Evolutionary conservation across 2,329 filamentous ascomycete species (phyloP), one percentile per base, ranked within the genome.

Genomic region (Onygena corvina): DNA sequence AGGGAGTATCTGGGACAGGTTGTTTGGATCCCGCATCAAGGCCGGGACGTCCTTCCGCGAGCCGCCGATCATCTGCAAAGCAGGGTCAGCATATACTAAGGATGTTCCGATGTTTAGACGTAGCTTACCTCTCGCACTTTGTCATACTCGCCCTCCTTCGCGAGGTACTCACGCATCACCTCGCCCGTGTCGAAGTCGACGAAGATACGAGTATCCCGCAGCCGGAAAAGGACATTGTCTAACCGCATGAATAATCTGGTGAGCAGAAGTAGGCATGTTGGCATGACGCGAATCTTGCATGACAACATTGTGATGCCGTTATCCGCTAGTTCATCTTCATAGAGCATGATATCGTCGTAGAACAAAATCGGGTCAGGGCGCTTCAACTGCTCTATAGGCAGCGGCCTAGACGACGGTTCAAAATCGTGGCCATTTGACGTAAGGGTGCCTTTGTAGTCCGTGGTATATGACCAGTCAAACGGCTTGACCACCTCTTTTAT

Each of bases 391-490:
- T 90, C 86, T 50, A 94, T 76, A 3, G 92, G 89, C 54, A 98
- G 92, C 49, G 75, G 67, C 14, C 68, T 69, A n/a, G 68, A 64
- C 18, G 70, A 70, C 14, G 68, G 59, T 49, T 69, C 57, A 50
- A 78, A 73, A 12, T 60, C 56, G 3, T 62, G 63, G 8, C 58
- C 50, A 4, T 50, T 50, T 2, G 58, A 58, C 31, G 61, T 60
- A 34, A 62, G 57, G 2, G 83, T 86, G 46, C 92, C 92, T 50
- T 76, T 76, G 67, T 94, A 98, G 57, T 82, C 76, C 30, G 90
- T 94, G 56, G 81, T 92, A 69, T 96, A 98, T 54, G 87, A 94
- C 92, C 92, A 98, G 70, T 98, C 92, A 64, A 93, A 98, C 2
- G 90, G 89, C 70, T 89, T 89, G 49, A 98, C 86, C 21, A 95